Conservation (phyloP, 2,329 filamentous ascomycete genomes). For the Lecanosticta acicola region DNA sequence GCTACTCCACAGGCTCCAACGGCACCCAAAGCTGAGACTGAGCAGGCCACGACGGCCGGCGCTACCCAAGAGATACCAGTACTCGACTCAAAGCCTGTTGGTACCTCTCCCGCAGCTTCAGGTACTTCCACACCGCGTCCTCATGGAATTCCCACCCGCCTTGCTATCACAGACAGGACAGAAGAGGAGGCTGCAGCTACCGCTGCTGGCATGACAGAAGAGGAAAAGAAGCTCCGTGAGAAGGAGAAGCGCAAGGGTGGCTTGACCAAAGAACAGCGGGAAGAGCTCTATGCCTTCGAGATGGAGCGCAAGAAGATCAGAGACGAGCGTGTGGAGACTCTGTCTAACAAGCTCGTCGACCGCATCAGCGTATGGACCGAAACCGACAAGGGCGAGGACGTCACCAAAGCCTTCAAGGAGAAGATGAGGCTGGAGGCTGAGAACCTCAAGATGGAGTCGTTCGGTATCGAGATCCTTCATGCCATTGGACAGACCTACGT, state of each 20-base stretch:
- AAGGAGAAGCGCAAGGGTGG: conserved; percentile 87
- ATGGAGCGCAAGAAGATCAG: conserved; percentile 76
- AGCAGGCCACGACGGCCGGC: conserved; percentile 8
- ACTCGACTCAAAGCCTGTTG: conserved; percentile 19
- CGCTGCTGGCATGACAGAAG: conserved; percentile 60
- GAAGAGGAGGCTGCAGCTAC: conserved; percentile 67
- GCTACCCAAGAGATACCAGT: conserved; percentile 21
- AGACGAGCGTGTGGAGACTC: conserved; percentile 80
- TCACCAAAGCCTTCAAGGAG: conserved; percentile 83
- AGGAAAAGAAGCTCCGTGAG: conserved; percentile 69
- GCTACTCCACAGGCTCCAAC: conserved; percentile 11
- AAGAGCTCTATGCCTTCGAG: conserved; percentile 84
- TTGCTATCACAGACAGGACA: conserved; percentile 81
- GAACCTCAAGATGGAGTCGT: conserved; percentile 98
- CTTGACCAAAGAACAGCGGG: conserved; percentile 84
- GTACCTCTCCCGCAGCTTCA: conserved; percentile 15
- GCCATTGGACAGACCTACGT: conserved; percentile 90
- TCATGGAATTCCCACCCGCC: conserved; percentile 65
- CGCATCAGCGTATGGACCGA: conserved; percentile 94
- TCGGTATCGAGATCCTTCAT: conserved; percentile 91
- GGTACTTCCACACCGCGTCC: conserved; percentile 47
- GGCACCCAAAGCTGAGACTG: conserved; percentile 11
- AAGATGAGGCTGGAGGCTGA: conserved; percentile 94
- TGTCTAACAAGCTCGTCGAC: conserved; percentile 79
- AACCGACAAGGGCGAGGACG: conserved; percentile 80